A percentile compares a stretch with the other conserved stretches of the same genome.
phyloP scores from a whole-genome alignment of 805 yeast genomes.

The Ogataea trehalophila region DNA sequence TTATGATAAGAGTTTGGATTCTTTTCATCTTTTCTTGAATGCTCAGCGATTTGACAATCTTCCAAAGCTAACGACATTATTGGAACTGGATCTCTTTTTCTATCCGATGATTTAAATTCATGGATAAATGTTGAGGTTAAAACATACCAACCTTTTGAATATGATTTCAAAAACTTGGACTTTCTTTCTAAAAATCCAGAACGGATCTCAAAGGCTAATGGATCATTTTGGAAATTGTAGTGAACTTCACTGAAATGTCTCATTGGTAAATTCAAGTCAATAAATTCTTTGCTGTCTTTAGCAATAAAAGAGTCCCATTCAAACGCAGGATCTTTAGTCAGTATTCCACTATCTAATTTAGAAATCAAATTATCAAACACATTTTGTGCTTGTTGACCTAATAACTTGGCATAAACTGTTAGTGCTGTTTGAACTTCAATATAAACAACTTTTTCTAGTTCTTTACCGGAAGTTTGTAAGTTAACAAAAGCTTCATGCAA shows the following conservation, averaged over 20 bases:
- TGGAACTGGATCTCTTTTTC: conserved; percentile 76
- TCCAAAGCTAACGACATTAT: conserved; percentile 76
- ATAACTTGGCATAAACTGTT: conserved; percentile 61
- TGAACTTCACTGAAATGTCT: conserved; percentile 56
- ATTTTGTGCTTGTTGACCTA: conserved; percentile 70
- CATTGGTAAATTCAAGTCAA: conserved; percentile 57
- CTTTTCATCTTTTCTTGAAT: conserved; percentile 64
- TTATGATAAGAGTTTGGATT: conserved; percentile 54
- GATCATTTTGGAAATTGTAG: conserved; percentile 66
- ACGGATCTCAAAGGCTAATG: conserved; percentile 62
- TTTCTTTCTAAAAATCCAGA: conserved; percentile 84
- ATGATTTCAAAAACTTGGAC: conserved; percentile 88
- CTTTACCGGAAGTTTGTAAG: conserved; percentile 81
- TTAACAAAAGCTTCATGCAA: conserved; percentile 85
- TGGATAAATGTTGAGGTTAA: conserved; percentile 84
- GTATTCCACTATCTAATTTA: conserved; percentile 61
- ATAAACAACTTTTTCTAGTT: conserved; percentile 82
- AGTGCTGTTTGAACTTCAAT: conserved; percentile 81
- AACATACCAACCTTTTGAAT: conserved; percentile 86
- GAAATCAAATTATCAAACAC: conserved; percentile 64
- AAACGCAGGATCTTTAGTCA: conserved; percentile 69
- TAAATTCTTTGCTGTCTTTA: conserved; percentile 60
- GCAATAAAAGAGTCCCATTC: conserved; percentile 88
- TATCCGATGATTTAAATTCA: conserved; percentile 80
- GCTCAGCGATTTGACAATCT: conserved; percentile 79